A percentile compares a stretch with the other conserved stretches of the same genome.
Conservation (phyloP, 2,329 filamentous ascomycete species). For the Penicillium sp. region DNA sequence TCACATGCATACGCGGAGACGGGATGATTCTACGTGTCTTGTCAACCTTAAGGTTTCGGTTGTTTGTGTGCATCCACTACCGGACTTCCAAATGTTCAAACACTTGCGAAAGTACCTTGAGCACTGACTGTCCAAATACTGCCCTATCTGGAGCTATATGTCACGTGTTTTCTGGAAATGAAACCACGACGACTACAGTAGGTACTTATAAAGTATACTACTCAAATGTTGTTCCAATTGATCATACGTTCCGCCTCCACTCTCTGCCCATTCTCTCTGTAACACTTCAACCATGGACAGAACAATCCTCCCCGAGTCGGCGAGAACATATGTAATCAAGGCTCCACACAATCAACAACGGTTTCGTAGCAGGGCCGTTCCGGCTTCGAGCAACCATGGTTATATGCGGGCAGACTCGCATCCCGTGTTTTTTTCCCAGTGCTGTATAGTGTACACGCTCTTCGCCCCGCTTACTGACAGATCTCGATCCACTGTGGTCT, state of each 20-base stretch:
- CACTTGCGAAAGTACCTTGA: slow-evolving; percentile 12
- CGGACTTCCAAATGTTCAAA: not conserved
- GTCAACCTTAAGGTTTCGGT: not conserved
- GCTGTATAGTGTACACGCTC: not conserved
- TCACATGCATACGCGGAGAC: not conserved
- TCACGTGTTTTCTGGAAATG: not conserved
- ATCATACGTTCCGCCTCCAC: slow-evolving; percentile 10
- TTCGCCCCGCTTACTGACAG: slow-evolving; percentile 22
- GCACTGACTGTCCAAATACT: not conserved
- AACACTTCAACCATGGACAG: slow-evolving; percentile 23
- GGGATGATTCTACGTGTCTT: too few relatives aligned
- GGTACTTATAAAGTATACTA: slow-evolving; percentile 3
- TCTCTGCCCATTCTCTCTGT: slow-evolving; percentile 4
- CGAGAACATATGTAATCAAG: slow-evolving; percentile 10
- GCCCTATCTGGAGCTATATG: not conserved
- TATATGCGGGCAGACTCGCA: slow-evolving; percentile 1
- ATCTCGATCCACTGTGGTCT: slow-evolving; percentile 22
- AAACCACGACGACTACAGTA: not conserved
- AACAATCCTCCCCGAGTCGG: not conserved
- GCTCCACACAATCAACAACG: slow-evolving; percentile 26
- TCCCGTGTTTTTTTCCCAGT: not conserved
- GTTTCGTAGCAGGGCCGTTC: slow-evolving; percentile 27
- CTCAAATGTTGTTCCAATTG: slow-evolving; percentile 6
- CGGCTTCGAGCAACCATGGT: slow-evolving; percentile 25
- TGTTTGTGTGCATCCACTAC: not conserved